Evolutionary conservation across 805 yeast species (phyloP).

Genomic region (Ogataea neopini): DNA sequence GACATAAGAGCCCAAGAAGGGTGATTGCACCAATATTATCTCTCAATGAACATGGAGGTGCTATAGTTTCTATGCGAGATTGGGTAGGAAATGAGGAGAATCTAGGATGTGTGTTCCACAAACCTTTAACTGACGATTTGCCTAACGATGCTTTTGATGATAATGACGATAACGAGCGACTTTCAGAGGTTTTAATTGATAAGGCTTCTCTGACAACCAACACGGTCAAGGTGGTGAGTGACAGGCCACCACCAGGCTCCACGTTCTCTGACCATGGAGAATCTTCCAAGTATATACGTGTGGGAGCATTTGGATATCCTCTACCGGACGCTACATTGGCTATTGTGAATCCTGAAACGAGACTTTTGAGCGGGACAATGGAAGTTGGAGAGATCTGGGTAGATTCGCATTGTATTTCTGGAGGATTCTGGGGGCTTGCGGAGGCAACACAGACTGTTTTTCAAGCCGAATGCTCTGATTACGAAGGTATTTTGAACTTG

Average conservation of each 20-base stretch:
- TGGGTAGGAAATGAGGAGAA: constrained; percentile 77
- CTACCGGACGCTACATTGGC: constrained; percentile 93
- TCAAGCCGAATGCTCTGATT: constrained; percentile 78
- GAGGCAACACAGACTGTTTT: constrained; percentile 73
- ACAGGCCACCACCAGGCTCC: constrained; percentile 54
- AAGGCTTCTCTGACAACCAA: constrained; percentile 73
- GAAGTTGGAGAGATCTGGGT: constrained; percentile 97
- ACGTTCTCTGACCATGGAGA: constrained; percentile 41
- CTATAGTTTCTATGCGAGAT: constrained; percentile 88
- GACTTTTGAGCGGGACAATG: constrained; percentile 66
- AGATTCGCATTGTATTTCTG: constrained; percentile 88
- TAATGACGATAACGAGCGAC: constrained; percentile 35
- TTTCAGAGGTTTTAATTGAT: constrained; percentile 71
- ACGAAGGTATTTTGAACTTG: constrained; percentile 66
- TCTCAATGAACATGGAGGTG: constrained; percentile 92
- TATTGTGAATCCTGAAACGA: constrained; percentile 90
- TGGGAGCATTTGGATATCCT: constrained; percentile 94
- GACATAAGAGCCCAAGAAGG: constrained; percentile 71
- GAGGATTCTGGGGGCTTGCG: constrained; percentile 79
- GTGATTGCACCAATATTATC: constrained; percentile 89
- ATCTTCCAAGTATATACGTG: constrained; percentile 56
- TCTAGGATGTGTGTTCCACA: constrained; percentile 50
- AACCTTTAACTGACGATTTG: constrained; percentile 38
- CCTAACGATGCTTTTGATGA: constrained; percentile 33
- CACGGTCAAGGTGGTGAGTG: constrained; percentile 64